A percentile compares a stretch with the other conserved stretches of the same genome.
Conservation (phyloP, 768 basidiomycete species). For the Russula dissimulans region DNA sequence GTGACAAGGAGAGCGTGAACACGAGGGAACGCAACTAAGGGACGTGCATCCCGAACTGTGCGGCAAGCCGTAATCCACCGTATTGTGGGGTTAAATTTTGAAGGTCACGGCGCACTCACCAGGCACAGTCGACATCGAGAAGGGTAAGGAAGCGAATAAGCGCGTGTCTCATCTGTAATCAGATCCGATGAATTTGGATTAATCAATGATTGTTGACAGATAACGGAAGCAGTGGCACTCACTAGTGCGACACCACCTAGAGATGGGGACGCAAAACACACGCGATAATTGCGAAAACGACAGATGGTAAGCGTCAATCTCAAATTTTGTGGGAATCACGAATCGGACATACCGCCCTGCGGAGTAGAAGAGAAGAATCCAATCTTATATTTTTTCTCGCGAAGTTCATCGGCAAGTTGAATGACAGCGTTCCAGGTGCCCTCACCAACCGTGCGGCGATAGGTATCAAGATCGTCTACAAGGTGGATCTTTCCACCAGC, state of each 20-base stretch:
- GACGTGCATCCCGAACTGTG: neutral
- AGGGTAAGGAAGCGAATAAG: constrained; percentile 76
- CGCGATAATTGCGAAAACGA: constrained; percentile 7
- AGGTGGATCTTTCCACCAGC: constrained; percentile 80
- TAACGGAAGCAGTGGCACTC: constrained; percentile 29
- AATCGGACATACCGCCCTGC: constrained; percentile 61
- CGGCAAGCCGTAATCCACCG: constrained; percentile 7
- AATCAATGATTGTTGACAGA: neutral
- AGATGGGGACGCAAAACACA: constrained; percentile 19
- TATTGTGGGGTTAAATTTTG: neutral
- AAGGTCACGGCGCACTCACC: constrained; percentile 43
- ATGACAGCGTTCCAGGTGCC: constrained; percentile 76
- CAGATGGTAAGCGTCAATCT: constrained; percentile 21
- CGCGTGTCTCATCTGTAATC: constrained; percentile 79
- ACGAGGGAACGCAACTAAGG: neutral
- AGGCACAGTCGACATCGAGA: constrained; percentile 73
- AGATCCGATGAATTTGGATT: constrained; percentile 2
- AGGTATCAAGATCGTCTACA: constrained; percentile 74
- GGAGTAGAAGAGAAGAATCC: constrained; percentile 95
- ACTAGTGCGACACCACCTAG: constrained; percentile 89
- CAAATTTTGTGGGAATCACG: constrained; percentile 11
- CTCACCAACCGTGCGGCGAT: constrained; percentile 57
- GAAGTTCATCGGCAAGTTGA: constrained; percentile 76
- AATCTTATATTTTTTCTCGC: constrained; percentile 80
- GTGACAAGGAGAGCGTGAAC: neutral